These are phyloP conservation scores for Paratinospora sagittata DNA, from an alignment of 164 flowering plant species.

Conservation along the genomic window DNA sequence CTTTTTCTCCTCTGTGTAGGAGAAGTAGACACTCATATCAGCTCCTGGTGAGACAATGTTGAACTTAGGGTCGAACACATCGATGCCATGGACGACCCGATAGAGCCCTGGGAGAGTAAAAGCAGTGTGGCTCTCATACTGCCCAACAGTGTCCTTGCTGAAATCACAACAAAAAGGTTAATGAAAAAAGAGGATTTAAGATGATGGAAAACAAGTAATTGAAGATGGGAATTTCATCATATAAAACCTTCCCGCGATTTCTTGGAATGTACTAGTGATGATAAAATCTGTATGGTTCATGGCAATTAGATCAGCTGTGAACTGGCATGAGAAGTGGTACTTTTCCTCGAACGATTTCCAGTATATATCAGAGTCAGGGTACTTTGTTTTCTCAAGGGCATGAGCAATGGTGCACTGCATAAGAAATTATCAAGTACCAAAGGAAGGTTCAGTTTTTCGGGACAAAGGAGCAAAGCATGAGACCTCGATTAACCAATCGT, in stretches of 20 bases:
- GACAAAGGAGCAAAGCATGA: not conserved
- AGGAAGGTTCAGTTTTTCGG: not conserved
- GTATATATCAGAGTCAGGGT: slow-evolving; percentile 91
- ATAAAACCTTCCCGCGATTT: slow-evolving; percentile 91
- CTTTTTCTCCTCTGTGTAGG: slow-evolving; percentile 60
- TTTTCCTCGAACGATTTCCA: slow-evolving; percentile 89
- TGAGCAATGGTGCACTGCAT: slow-evolving; percentile 96
- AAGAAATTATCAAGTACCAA: slow-evolving; percentile 12
- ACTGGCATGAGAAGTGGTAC: slow-evolving; percentile 96
- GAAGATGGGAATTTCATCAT: not conserved
- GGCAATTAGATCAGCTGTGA: slow-evolving; percentile 93
- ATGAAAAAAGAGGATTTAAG: not conserved
- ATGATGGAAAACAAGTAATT: not conserved
- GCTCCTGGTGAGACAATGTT: slow-evolving; percentile 99
- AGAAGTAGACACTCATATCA: slow-evolving; percentile 75
- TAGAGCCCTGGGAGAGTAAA: slow-evolving; percentile 93
- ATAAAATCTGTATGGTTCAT: slow-evolving; percentile 98
- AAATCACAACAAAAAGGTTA: not conserved
- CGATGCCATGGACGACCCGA: slow-evolving; percentile 93
- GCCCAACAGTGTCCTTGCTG: slow-evolving; percentile 98
- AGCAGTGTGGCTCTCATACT: slow-evolving; percentile 95
- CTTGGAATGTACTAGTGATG: slow-evolving; percentile 97
- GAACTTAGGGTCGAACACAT: slow-evolving; percentile 96
- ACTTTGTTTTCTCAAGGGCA: slow-evolving; percentile 97
- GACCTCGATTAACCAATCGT: not conserved